Conservation (phyloP, 2,329 filamentous ascomycete species). For the Talaromyces sp. region DNA sequence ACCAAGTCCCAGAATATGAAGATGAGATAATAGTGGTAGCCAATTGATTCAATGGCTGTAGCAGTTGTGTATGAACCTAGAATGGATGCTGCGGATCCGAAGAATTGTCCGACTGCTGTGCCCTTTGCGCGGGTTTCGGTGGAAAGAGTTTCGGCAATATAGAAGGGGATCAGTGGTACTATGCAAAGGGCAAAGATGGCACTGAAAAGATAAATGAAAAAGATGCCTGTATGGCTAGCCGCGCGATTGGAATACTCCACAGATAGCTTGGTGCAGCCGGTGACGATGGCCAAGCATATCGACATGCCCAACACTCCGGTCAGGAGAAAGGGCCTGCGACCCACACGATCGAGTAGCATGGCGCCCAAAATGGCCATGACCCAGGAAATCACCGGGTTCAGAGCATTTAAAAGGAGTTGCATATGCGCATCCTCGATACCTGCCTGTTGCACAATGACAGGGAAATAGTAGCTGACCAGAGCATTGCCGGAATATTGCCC, state of each 20-base stretch:
- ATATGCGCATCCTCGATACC: conserved; percentile 14
- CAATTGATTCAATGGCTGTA: conserved; percentile 13
- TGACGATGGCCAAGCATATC: conserved; percentile 15
- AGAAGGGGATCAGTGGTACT: conserved; percentile 17
- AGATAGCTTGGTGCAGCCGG: conserved; percentile 16
- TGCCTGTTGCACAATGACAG: conserved; percentile 15
- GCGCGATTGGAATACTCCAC: conserved; percentile 13
- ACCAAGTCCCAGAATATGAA: conserved; percentile 18
- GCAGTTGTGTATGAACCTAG: conserved; percentile 16
- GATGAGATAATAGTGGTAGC: conserved; percentile 16
- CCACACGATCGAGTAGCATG: conserved; percentile 15
- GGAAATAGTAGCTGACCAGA: conserved; percentile 18
- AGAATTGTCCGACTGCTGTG: conserved; percentile 14
- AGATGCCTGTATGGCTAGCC: conserved; percentile 40
- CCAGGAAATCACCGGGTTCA: conserved; percentile 15
- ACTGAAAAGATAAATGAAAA: conserved; percentile 44
- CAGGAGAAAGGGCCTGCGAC: conserved; percentile 14
- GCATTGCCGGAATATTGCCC: conserved; percentile 36
- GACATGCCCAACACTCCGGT: conserved; percentile 17
- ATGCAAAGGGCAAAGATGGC: conserved; percentile 37
- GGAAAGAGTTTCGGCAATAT: conserved; percentile 13
- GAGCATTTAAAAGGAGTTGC: conserved; percentile 16
- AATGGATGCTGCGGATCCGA: conserved; percentile 15
- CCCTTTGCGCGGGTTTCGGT: conserved; percentile 17
- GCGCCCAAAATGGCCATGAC: conserved; percentile 13